A percentile compares a stretch with the other conserved stretches of the same genome.
phyloP scores from a whole-genome alignment of 1,284 basidiomycete genomes.

The Cutaneotrichosporon curvatum region DNA sequence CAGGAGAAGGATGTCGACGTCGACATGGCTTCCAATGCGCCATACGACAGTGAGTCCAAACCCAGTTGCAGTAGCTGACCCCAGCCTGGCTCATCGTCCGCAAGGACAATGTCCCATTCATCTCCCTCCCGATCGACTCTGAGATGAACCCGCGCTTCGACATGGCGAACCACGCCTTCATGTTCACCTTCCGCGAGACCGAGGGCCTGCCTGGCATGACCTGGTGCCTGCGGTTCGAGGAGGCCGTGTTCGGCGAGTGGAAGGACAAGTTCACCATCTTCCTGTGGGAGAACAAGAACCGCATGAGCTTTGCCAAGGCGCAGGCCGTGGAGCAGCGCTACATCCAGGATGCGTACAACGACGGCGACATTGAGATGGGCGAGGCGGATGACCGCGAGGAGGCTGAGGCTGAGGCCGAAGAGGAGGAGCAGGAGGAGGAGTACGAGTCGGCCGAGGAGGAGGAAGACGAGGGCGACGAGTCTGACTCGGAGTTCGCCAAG shows the following conservation, averaged over 20 bases:
- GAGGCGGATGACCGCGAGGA: slow-evolving; percentile 53
- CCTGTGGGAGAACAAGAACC: slow-evolving; percentile 77
- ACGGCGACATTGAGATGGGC: slow-evolving; percentile 69
- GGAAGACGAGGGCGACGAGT: slow-evolving; percentile 51
- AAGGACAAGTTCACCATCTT: slow-evolving; percentile 62
- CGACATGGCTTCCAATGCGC: slow-evolving; percentile 57
- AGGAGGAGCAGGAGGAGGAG: slow-evolving; percentile 54
- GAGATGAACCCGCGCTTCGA: slow-evolving; percentile 57
- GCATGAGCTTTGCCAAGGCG: slow-evolving; percentile 67
- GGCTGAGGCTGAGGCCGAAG: slow-evolving; percentile 51
- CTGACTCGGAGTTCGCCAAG: slow-evolving; percentile 48
- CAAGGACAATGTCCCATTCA: slow-evolving; percentile 39
- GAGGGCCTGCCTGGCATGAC: slow-evolving; percentile 59
- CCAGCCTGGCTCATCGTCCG: slow-evolving; percentile 45
- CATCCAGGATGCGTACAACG: slow-evolving; percentile 60
- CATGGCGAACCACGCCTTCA: slow-evolving; percentile 56
- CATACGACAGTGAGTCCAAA: slow-evolving; percentile 50
- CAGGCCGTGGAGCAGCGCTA: slow-evolving; percentile 64
- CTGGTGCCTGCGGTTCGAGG: slow-evolving; percentile 73
- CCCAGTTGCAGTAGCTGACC: too few relatives aligned
- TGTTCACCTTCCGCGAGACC: slow-evolving; percentile 53
- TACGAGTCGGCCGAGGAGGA: slow-evolving; percentile 49
- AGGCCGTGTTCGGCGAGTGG: slow-evolving; percentile 58
- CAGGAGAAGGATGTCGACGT: slow-evolving; percentile 64
- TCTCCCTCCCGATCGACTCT: slow-evolving; percentile 45